phyloP scores from a whole-genome alignment of 306 rosid genomes.

The Rosa lucieae region DNA sequence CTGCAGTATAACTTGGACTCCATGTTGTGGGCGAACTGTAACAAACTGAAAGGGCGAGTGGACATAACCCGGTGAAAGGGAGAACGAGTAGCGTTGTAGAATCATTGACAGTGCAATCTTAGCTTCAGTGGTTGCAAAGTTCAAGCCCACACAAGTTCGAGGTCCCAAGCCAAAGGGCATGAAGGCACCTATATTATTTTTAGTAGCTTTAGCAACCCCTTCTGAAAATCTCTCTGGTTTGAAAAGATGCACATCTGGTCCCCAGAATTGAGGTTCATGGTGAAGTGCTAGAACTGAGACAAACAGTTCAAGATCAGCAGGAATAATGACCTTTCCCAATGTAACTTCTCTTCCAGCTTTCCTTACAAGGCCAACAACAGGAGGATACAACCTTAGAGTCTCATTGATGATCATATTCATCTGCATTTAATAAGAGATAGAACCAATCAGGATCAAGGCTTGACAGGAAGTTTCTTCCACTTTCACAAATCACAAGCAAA shows the following conservation, averaged over 20 bases:
- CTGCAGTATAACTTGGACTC: slow-evolving; percentile 27
- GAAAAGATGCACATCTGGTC: slow-evolving; percentile 32
- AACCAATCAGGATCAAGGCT: background rate
- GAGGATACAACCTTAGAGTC: slow-evolving; percentile 31
- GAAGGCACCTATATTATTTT: slow-evolving; percentile 26
- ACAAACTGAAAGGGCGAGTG: slow-evolving; percentile 29
- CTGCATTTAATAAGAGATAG: slow-evolving; percentile 2
- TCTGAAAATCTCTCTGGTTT: slow-evolving; percentile 33
- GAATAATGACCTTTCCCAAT: slow-evolving; percentile 24
- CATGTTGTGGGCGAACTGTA: slow-evolving; percentile 27
- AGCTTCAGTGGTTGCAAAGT: slow-evolving; percentile 23
- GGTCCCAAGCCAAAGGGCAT: slow-evolving; percentile 35
- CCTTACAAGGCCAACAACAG: slow-evolving; percentile 10
- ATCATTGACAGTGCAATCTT: slow-evolving; percentile 33
- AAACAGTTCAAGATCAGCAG: background rate
- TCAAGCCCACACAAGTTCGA: slow-evolving; percentile 32
- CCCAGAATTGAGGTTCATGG: slow-evolving; percentile 35
- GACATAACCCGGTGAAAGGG: slow-evolving; percentile 26
- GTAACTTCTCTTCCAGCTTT: slow-evolving; percentile 11
- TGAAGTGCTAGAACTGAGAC: slow-evolving; percentile 23
- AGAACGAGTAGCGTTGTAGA: slow-evolving; percentile 30
- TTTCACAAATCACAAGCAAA: background rate
- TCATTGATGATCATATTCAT: slow-evolving; percentile 39
- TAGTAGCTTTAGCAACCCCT: slow-evolving; percentile 31
- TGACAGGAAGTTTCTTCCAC: background rate